Base-by-base conservation (phyloP, 2,329 filamentous ascomycete genomes). In the Dothiorella sarmentorum region DNA sequence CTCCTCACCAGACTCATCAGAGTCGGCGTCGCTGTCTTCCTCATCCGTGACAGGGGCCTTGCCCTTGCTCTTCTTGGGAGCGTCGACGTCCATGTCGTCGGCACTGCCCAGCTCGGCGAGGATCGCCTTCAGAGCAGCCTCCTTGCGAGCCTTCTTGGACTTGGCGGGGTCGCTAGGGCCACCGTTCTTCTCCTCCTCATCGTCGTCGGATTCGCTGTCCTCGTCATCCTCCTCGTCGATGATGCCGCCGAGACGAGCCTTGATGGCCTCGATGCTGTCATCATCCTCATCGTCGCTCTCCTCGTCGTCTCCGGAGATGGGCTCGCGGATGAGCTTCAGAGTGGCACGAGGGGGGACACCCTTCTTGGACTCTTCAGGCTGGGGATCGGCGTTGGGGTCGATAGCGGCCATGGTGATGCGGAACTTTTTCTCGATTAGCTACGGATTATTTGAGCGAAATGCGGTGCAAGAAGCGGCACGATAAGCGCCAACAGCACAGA, bases 371-470 rank as follows among this genome's bases (percentile, higher is more conserved):
- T 63, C 66, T 59, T 73, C 71, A 44, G 75, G 72, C 65, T 76
- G 73, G 24, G 76, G 70, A 64, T 85, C 81, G 68, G 89, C 89
- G 69, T 85, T 91, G 60, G 94, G 94, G 73, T 99, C 93, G 73
- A 99, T 88, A 65, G 94, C 94, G 69, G 95, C 94, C 94, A 99
- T 99, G 69, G 92, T 97, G 71, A 99, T 91, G 74, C 91, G 91
- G 79, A 97, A 95, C 92, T 96, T 69, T 15, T 37, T 13, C 49
- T 55, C 22, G 17, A 45, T 70, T 62, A 72, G 67, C 56, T 55
- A 29, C 17, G 27, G 27, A 27, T 42, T 11, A 33, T 11, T 17
- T 44, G 11, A 53, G 37, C 26, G 20, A 38, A n/a, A 31, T 38
- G 20, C n/a, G 45, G 44, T 45, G 59, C 59, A 56, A 58, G 40